phyloP scores from a whole-genome alignment of 2,329 filamentous ascomycete genomes.

The Neopestalotiopsis rosae region DNA sequence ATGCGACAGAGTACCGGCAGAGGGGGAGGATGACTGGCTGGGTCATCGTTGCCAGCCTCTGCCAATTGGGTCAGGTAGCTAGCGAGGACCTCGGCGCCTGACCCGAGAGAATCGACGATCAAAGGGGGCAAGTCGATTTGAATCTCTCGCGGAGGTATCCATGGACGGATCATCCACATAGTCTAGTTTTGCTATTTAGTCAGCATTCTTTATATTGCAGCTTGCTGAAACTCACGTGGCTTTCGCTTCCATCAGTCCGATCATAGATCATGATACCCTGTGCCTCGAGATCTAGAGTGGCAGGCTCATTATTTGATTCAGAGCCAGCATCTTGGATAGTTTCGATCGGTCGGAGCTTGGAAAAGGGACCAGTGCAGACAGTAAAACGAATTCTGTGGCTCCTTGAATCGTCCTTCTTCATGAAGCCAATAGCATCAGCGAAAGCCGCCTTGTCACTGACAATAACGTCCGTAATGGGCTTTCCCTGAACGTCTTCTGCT shows the following conservation, averaged over 20 bases:
- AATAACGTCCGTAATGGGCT: constrained; percentile 80
- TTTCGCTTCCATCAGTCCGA: constrained; percentile 81
- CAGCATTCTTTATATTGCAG: not conserved
- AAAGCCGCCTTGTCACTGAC: constrained; percentile 79
- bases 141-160: constrained; percentile 85
- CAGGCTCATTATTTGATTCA: constrained; percentile 43
- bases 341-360: constrained; percentile 62
- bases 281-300: constrained; percentile 82
- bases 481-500: constrained; percentile 74
- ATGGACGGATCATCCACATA: constrained; percentile 99
- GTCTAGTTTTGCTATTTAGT: constrained; percentile 59
- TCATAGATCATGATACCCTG: constrained; percentile 99
- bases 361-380: constrained; percentile 71
- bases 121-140: constrained; percentile 91
- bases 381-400: constrained; percentile 89
- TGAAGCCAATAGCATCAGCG: constrained; percentile 80
- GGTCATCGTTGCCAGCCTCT: constrained; percentile 79
- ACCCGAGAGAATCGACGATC: constrained; percentile 90
- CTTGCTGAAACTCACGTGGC: constrained; percentile 73
- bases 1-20: constrained; percentile 91
- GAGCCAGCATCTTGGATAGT: constrained; percentile 41
- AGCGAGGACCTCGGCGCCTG: constrained; percentile 92
- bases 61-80: constrained; percentile 90
- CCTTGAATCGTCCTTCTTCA: constrained; percentile 90
- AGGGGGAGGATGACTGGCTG: constrained; percentile 78